Evolutionary conservation across 2,329 filamentous ascomycete species (phyloP), one percentile per base, ranked within the genome.

Genomic region (Graphilbum ipis-grandicollis): DNA sequence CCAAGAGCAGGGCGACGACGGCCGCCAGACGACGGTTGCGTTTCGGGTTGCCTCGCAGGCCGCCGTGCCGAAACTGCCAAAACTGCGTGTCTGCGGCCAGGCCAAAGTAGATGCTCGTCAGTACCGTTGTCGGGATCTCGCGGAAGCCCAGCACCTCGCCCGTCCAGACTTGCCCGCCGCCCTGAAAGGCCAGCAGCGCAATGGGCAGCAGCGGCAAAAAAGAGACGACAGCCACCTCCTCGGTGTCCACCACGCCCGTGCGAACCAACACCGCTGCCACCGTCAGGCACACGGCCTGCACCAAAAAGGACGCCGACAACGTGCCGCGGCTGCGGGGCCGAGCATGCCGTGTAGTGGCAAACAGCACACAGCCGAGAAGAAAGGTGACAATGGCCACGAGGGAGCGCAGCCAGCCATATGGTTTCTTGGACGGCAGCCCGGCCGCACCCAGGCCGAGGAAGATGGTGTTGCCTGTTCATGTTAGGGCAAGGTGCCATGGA

Each of bases 101-200:
- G 51, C 88, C 82, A 50, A 79, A 85, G 58, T 86, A 88, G 43
- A 82, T 75, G 50, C 78, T 84, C 1, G 82, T 88, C 41, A 90
- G 56, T 3, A 86, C 82, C 14, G 85, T 80, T 42, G 77, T 84
- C 0, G 80, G 85, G 17, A 88, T 57, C 2, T 75, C 71, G 40
- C 73, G 75, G 50, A 75, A 78, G 47, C 74, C 68, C 41, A 88
- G 55, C 0, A 78, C 73, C 4, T 80, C 60, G 47, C 76, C 82
- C 0, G 71, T 71, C n/a, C 85, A 75, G 1, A 80, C 79, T 44
- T 88, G 81, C 0, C 80, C 82, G 38, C 76, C 78, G 44, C 73
- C 76, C 65, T 66, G 2, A 66, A 66, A 2, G 65, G 66, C 38
- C 58, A 14, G 63, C 51, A 31, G 56, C 48, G 3, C 52, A 49